Evolutionary conservation across 331 rosid genomes (phyloP).

Genomic region (Rhamnella rubrinervis): DNA sequence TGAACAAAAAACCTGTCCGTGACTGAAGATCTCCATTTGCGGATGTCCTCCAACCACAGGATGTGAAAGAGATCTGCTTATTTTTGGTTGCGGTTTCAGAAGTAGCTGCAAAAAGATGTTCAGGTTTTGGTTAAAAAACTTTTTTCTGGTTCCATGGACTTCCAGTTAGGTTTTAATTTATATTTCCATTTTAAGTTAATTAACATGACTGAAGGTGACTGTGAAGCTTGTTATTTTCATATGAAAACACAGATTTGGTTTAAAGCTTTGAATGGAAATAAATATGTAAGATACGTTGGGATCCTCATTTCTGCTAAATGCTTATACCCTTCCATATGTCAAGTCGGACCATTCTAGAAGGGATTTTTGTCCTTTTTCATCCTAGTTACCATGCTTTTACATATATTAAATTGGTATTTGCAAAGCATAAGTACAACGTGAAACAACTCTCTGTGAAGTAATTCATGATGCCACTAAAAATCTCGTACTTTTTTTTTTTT

Average conservation of each 20-base stretch:
- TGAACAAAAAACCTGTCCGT: too few relatives aligned
- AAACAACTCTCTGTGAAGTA: too few relatives aligned
- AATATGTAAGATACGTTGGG: neutral
- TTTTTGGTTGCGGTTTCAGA: conserved; percentile 60
- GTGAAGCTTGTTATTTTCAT: neutral
- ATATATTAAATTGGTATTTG: neutral
- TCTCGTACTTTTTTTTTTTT: too few relatives aligned
- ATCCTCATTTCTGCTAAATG: neutral
- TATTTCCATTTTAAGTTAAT: neutral
- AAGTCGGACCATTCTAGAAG: neutral
- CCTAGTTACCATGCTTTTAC: neutral
- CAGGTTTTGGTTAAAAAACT: conserved; percentile 43
- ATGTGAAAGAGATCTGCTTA: conserved; percentile 68
- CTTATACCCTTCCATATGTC: neutral
- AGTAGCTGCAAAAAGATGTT: conserved; percentile 43
- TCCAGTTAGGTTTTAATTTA: too few relatives aligned
- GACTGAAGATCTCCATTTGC: conserved; percentile 68
- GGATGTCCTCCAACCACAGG: conserved; percentile 58
- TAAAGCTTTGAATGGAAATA: neutral
- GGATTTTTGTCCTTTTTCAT: neutral
- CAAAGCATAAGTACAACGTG: too few relatives aligned
- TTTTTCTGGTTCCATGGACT: neutral
- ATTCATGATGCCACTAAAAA: too few relatives aligned
- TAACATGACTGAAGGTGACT: neutral
- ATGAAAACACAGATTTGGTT: neutral